Conservation (phyloP, 345 rosid genomes). For the Hevea brasiliensis region DNA sequence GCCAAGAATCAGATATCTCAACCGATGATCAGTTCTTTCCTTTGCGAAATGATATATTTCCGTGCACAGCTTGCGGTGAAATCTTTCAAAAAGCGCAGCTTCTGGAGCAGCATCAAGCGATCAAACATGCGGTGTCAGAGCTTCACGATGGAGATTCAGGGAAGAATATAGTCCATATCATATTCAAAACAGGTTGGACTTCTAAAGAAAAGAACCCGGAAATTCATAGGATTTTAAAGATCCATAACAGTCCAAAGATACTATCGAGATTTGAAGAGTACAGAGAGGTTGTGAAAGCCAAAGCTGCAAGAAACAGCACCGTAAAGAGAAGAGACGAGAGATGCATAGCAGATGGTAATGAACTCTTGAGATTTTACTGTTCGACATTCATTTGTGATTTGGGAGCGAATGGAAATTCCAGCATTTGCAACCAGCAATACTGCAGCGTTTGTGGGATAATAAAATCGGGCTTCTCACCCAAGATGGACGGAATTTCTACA, state of each 20-base stretch:
- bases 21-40: slow-evolving; percentile 47
- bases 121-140: slow-evolving; percentile 78
- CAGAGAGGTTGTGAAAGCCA: slow-evolving; percentile 75
- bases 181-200: slow-evolving; percentile 85
- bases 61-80: slow-evolving; percentile 85
- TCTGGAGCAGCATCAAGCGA: slow-evolving; percentile 72
- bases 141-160: slow-evolving; percentile 76
- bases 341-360: slow-evolving; percentile 97
- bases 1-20: slow-evolving; percentile 37
- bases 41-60: slow-evolving; percentile 66
- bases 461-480: slow-evolving; percentile 77
- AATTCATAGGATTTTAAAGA: slow-evolving; percentile 71
- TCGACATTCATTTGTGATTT: slow-evolving; percentile 79
- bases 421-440: slow-evolving; percentile 65
- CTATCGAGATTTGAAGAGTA: slow-evolving; percentile 83
- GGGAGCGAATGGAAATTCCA: slow-evolving; percentile 56
- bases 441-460: slow-evolving; percentile 87
- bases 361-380: slow-evolving; percentile 85
- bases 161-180: slow-evolving; percentile 77
- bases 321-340: slow-evolving; percentile 56
- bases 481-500: slow-evolving; percentile 84
- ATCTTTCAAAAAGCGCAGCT: slow-evolving; percentile 52
- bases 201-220: slow-evolving; percentile 41
- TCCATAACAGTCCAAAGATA: slow-evolving; percentile 78
- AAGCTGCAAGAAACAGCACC: slow-evolving; percentile 55